phyloP scores from a whole-genome alignment of 2,329 filamentous ascomycete genomes.

The Aurifilum marmelostoma region DNA sequence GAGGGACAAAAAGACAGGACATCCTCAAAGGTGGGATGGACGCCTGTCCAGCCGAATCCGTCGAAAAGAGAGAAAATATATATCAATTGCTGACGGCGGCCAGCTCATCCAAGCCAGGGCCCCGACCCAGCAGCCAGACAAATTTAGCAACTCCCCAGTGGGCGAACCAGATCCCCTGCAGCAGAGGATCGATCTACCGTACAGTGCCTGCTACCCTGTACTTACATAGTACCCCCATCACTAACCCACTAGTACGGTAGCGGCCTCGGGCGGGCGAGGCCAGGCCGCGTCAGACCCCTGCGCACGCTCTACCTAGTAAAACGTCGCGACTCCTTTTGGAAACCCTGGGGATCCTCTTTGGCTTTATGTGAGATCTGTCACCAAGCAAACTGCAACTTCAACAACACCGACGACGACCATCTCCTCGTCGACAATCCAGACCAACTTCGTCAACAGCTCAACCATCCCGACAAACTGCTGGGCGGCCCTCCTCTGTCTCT shows the following conservation, averaged over 20 bases:
- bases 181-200: background rate
- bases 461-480: background rate
- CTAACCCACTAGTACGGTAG: too few species aligned
- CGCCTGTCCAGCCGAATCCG: background rate
- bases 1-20: too few species aligned
- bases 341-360: slow-evolving; percentile 6
- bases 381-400: background rate
- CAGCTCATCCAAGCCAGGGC: background rate
- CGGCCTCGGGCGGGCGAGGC: background rate
- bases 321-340: slow-evolving; percentile 11
- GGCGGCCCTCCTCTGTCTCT: background rate
- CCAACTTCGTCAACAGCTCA: background rate
- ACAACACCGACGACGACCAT: background rate
- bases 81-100: background rate
- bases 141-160: background rate
- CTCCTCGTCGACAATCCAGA: background rate
- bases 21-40: too few species aligned
- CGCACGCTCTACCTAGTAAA: background rate
- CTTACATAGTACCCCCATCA: background rate
- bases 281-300: slow-evolving; percentile 8
- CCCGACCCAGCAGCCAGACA: background rate
- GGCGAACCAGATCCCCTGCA: background rate
- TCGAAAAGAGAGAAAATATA: background rate
- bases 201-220: background rate
- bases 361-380: slow-evolving; percentile 15